Evolutionary conservation across 139 green algal species (phyloP), one percentile per base, ranked within the genome.

Genomic region (Tetratostichococcus sp.): DNA sequence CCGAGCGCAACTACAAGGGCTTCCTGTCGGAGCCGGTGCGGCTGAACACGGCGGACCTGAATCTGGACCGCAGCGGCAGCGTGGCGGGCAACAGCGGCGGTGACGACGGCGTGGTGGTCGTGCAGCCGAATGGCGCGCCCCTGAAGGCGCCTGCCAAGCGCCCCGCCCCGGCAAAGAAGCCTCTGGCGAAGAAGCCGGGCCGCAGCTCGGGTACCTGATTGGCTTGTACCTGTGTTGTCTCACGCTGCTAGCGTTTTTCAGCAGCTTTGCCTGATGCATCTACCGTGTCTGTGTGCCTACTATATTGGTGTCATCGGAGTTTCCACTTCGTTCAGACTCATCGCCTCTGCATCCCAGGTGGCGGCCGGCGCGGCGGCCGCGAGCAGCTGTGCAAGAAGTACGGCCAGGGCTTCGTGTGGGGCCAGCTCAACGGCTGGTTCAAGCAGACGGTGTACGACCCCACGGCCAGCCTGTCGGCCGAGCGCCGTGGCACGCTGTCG

Each of bases 361-460:
- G 76, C 34, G 31, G 62, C 25, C 19, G 35, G 28, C n/a, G 74
- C 50, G 50, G 66, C 33, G 30, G 71, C 34, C 35, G 30, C 34
- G 30, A 70, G 71, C 68, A 22, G 62, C 67, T 88, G 69, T 75
- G 77, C 58, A 97, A 96, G 77, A 88, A 88, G 74, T 97, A 97
- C 77, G 75, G 88, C 25, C 81, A 85, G 0, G 70, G 75, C n/a
- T 97, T 94, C 78, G 72, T 92, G 43, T 97, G 93, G 93, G 90
- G 86, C 2, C 93, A 97, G 82, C 82, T 97, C 65, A 90, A 71
- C 35, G 78, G 79, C 59, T 97, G 93, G 93, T 96, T 86, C 84
- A 97, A 97, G 85, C 87, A 97, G 82, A 97, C 93, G 1, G 87
- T 97, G 67, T 94, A 92, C 79, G 91, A 97, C 71, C 93, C 93